These are phyloP conservation scores for Arabidopsis thaliana DNA, from an alignment of 345 rosid genomes.

Conservation along the genomic window DNA sequence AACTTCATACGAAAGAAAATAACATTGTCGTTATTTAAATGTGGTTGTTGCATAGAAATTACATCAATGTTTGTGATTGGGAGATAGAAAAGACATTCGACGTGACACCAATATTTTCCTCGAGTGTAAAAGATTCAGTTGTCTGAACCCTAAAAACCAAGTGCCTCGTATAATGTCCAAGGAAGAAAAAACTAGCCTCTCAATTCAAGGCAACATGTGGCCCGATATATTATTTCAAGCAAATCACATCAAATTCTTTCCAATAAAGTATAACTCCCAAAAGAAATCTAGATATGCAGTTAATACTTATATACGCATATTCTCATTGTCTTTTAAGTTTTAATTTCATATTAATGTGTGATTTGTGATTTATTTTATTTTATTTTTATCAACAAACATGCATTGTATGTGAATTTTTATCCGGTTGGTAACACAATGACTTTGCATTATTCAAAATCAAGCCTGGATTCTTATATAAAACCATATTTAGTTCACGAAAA, in stretches of 20 bases:
- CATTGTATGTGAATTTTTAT: no score
- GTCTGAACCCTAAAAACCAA: slow-evolving; percentile 10
- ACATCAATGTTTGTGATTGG: slow-evolving; percentile 33
- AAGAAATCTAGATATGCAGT: background rate
- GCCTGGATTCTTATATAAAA: no score
- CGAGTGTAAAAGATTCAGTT: slow-evolving; percentile 25
- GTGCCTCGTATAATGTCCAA: slow-evolving; percentile 13
- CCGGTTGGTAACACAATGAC: no score
- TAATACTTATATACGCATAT: no score
- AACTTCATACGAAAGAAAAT: slow-evolving; percentile 4
- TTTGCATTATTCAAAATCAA: no score
- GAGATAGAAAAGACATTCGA: slow-evolving; percentile 34
- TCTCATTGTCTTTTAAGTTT: no score
- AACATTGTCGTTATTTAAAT: slow-evolving; percentile 15
- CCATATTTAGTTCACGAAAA: no score
- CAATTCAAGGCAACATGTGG: slow-evolving; percentile 22
- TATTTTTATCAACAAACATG: no score
- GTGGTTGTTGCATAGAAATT: slow-evolving; percentile 16
- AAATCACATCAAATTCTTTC: slow-evolving; percentile 4
- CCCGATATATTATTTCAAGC: background rate
- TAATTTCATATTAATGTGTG: no score
- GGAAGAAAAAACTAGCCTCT: slow-evolving; percentile 11
- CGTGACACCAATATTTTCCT: slow-evolving; percentile 25
- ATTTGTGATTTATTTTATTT: no score
- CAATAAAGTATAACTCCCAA: background rate